A percentile compares a stretch with the other conserved stretches of the same genome.
Conservation (phyloP, 2,329 filamentous ascomycete species). For the Lachnellula cervina region DNA sequence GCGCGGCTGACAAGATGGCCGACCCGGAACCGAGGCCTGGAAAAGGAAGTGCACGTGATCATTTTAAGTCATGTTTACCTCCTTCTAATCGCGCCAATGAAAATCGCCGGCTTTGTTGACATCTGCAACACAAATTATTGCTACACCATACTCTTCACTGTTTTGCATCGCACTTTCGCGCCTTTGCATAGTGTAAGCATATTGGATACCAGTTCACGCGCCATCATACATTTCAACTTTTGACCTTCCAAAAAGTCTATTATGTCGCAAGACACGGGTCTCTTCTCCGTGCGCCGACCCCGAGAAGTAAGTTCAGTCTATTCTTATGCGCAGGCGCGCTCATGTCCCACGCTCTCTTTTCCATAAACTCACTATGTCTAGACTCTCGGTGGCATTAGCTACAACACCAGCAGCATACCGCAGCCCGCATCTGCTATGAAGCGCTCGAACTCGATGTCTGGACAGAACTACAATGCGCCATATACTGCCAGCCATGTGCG, state of each 20-base stretch:
- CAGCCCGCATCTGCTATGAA: conserved; percentile 93
- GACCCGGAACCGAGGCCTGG: conserved; percentile 12
- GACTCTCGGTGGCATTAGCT: conserved; percentile 82
- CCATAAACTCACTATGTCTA: conserved; percentile 35
- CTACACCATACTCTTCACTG: not conserved
- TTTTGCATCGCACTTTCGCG: not conserved
- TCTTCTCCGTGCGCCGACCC: conserved; percentile 88
- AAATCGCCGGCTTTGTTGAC: conserved; percentile 11
- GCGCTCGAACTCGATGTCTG: conserved; percentile 74
- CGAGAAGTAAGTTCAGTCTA: conserved; percentile 65
- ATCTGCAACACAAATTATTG: conserved; percentile 7
- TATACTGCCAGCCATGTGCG: conserved; percentile 71
- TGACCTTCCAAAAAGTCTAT: conserved; percentile 15
- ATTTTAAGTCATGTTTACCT: conserved; percentile 15
- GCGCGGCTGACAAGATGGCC: conserved; percentile 12
- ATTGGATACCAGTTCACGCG: conserved; percentile 6
- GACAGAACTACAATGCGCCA: conserved; percentile 54
- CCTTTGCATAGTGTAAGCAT: not conserved
- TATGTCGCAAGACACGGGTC: conserved; percentile 83
- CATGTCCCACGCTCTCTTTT: not conserved
- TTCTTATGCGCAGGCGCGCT: not conserved
- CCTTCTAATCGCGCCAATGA: conserved; percentile 5
- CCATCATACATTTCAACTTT: conserved; percentile 2
- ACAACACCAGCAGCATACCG: conserved; percentile 72
- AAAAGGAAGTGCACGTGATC: not conserved